Conservation (phyloP, 371 early-diverging fungal genomes). For the Umbelopsis sp. region DNA sequence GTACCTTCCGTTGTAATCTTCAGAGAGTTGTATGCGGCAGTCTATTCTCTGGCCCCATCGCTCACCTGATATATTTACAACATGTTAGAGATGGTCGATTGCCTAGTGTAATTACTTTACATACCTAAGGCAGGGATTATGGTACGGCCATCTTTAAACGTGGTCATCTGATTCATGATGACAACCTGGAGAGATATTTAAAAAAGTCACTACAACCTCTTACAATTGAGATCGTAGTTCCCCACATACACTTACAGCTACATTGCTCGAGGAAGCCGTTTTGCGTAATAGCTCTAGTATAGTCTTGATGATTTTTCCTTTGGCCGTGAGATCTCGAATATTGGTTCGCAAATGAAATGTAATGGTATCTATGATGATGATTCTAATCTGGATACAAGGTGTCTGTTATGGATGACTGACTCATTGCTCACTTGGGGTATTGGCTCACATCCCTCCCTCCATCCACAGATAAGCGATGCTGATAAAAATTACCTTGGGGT, state of each 20-base stretch:
- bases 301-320: conserved; percentile 15
- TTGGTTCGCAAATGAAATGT: conserved; percentile 67
- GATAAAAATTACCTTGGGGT: conserved; percentile 35
- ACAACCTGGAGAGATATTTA: neutral
- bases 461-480: too few relatives aligned
- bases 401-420: neutral
- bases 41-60: neutral
- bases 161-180: conserved; percentile 11
- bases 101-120: neutral
- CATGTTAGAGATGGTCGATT: neutral
- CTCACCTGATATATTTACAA: neutral
- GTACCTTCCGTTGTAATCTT: conserved; percentile 5
- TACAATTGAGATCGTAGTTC: neutral
- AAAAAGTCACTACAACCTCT: neutral
- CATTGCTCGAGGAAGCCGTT: neutral
- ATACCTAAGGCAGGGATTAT: conserved; percentile 3
- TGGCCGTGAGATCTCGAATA: conserved; percentile 31
- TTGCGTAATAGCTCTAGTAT: conserved; percentile 6
- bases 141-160: conserved; percentile 3
- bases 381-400: conserved; percentile 42
- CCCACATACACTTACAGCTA: neutral
- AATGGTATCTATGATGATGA: conserved; percentile 68
- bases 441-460: too few relatives aligned
- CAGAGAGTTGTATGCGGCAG: conserved; percentile 15
- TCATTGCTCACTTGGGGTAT: neutral